phyloP scores from a whole-genome alignment of 1,284 basidiomycete species.

The Fomitopsis schrenkii region DNA sequence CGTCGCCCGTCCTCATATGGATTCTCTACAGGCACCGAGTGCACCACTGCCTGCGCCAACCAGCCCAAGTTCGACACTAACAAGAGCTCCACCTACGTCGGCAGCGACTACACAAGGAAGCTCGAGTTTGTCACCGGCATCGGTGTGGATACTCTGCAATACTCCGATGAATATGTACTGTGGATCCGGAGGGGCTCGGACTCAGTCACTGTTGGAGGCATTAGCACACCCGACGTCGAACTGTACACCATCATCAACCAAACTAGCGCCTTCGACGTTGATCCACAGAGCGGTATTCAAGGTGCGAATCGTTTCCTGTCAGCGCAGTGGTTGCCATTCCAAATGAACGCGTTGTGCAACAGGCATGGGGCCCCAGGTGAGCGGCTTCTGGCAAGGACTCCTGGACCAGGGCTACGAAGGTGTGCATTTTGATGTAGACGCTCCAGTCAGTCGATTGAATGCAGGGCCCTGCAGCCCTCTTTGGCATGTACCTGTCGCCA shows the following conservation, averaged over 20 bases:
- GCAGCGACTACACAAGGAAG: conserved; percentile 33
- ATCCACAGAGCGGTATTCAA: conserved; percentile 49
- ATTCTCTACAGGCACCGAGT: conserved; percentile 33
- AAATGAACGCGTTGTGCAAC: neutral
- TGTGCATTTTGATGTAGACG: conserved; percentile 14
- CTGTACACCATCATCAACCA: conserved; percentile 46
- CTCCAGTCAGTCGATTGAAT: neutral
- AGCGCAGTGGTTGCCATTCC: neutral
- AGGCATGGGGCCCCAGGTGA: conserved; percentile 36
- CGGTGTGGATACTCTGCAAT: conserved; percentile 46
- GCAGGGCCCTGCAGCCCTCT: conserved; percentile 33
- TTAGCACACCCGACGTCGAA: conserved; percentile 29
- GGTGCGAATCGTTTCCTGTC: conserved; percentile 21
- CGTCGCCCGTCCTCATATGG: neutral
- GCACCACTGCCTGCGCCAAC: conserved; percentile 34
- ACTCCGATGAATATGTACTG: conserved; percentile 35
- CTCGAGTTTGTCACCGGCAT: conserved; percentile 49
- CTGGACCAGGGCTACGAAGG: conserved; percentile 42
- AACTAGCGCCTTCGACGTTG: conserved; percentile 40
- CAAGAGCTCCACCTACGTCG: conserved; percentile 44
- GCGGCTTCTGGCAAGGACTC: conserved; percentile 41
- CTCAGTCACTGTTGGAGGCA: conserved; percentile 39
- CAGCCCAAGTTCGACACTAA: conserved; percentile 42
- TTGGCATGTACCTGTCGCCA: conserved; percentile 46
- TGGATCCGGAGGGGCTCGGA: conserved; percentile 37